Percentiles rank a stretch among this genome's conserved stretches.
These are phyloP conservation scores for Zymoseptoria passerinii DNA, from an alignment of 2,329 filamentous ascomycete species.

Conservation along the genomic window DNA sequence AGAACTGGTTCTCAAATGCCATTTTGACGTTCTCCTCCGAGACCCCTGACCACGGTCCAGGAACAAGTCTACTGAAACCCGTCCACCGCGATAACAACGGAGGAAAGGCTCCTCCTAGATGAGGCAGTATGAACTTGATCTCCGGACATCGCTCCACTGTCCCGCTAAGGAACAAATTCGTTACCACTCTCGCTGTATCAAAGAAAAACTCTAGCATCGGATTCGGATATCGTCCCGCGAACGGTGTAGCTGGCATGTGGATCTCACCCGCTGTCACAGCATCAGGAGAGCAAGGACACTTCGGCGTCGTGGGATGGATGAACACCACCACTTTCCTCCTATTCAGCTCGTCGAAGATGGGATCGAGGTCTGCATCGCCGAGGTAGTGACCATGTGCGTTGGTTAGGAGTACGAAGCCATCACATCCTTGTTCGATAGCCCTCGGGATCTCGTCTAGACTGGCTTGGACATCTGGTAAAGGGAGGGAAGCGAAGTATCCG, in stretches of 20 bases:
- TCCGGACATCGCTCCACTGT: slow-evolving; percentile 40
- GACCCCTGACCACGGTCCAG: slow-evolving; percentile 26
- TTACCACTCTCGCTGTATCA: slow-evolving; percentile 43
- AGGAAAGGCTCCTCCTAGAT: slow-evolving; percentile 41
- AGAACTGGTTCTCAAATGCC: slow-evolving; percentile 37
- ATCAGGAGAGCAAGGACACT: slow-evolving; percentile 26
- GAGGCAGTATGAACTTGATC: slow-evolving; percentile 43
- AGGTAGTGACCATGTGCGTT: slow-evolving; percentile 48
- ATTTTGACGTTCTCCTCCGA: slow-evolving; percentile 24
- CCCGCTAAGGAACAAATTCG: slow-evolving; percentile 42
- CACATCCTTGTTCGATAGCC: slow-evolving; percentile 37
- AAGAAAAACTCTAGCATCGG: slow-evolving; percentile 47
- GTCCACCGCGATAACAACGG: slow-evolving; percentile 39
- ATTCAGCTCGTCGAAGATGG: slow-evolving; percentile 44
- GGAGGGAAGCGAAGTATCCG: slow-evolving; percentile 48
- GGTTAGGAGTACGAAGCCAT: slow-evolving; percentile 46
- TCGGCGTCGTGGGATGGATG: slow-evolving; percentile 48
- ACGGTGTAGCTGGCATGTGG: slow-evolving; percentile 30
- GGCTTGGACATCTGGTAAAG: slow-evolving; percentile 43
- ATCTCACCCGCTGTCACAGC: slow-evolving; percentile 10
- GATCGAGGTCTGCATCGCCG: slow-evolving; percentile 39
- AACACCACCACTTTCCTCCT: slow-evolving; percentile 42
- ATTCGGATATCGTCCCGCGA: slow-evolving; percentile 33
- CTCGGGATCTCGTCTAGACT: slow-evolving; percentile 42
- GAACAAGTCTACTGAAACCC: slow-evolving; percentile 33